Evolutionary conservation across 257 asterid genomes (phyloP).

Genomic region (Scutellaria barbata): DNA sequence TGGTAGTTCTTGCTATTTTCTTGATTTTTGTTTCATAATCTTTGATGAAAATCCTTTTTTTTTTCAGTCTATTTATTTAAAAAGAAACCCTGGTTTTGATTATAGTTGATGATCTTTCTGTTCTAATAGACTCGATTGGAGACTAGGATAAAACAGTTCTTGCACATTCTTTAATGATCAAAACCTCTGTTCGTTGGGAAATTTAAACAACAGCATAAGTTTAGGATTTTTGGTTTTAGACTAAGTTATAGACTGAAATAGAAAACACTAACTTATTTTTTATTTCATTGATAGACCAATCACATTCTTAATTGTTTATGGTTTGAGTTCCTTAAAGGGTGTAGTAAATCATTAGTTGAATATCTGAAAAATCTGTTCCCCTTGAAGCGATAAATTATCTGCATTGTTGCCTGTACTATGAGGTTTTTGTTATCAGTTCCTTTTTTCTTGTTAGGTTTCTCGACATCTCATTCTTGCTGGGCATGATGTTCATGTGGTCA

Average conservation of each 20-base stretch:
- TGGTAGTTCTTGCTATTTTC: background rate
- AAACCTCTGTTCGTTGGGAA: background rate
- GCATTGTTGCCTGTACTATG: constrained; percentile 14
- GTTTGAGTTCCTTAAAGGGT: background rate
- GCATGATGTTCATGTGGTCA: constrained; percentile 92
- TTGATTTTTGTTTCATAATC: background rate
- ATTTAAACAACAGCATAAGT: background rate
- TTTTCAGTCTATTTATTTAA: background rate
- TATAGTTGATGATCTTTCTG: constrained; percentile 1
- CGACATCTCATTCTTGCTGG: constrained; percentile 93
- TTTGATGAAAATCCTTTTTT: too few species aligned
- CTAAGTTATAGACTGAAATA: too few species aligned
- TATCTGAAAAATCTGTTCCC: background rate
- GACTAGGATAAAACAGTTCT: background rate
- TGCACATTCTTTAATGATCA: constrained; percentile 4
- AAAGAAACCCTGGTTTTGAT: constrained; percentile 4
- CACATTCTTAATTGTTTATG: background rate
- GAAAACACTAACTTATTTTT: too few species aligned
- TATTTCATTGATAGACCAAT: background rate
- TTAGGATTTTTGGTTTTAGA: background rate
- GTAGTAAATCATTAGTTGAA: background rate
- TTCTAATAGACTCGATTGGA: background rate
- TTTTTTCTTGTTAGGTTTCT: constrained; percentile 62
- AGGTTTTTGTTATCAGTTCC: constrained; percentile 13
- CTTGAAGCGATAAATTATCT: background rate